These are phyloP conservation scores for Alternaria alternata DNA, from an alignment of 2,329 filamentous ascomycete species.

Conservation along the genomic window DNA sequence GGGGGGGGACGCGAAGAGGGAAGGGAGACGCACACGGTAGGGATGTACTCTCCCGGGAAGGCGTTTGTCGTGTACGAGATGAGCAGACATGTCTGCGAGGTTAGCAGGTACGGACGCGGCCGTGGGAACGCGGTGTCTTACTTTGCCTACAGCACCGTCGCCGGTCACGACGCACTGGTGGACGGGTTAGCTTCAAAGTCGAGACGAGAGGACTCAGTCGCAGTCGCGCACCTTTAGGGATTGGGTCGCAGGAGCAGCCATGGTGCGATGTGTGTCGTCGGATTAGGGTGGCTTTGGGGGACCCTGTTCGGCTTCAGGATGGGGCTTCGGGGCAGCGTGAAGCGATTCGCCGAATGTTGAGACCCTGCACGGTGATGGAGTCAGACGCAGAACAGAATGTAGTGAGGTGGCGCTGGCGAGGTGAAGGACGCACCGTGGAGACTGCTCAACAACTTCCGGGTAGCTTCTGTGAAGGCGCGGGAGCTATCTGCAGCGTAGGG, in stretches of 20 bases:
- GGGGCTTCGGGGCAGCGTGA: conserved; percentile 27
- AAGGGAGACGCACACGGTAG: conserved; percentile 77
- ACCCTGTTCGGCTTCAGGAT: conserved; percentile 33
- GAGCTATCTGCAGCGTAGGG: conserved; percentile 46
- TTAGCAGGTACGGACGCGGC: conserved; percentile 36
- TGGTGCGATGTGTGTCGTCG: conserved; percentile 46
- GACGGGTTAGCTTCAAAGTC: conserved; percentile 23
- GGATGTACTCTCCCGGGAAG: conserved; percentile 99
- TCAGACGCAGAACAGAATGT: conserved; percentile 12
- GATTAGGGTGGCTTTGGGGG: conserved; percentile 33
- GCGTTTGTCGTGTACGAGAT: conserved; percentile 99
- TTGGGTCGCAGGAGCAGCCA: conserved; percentile 87
- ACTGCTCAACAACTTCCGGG: conserved; percentile 21
- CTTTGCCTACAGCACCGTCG: conserved; percentile 99
- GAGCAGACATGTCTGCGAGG: conserved; percentile 86
- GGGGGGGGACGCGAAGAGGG: conserved; percentile 2
- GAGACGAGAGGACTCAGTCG: background rate
- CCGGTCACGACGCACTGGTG: conserved; percentile 94
- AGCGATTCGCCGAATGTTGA: conserved; percentile 24
- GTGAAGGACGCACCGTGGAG: conserved; percentile 29
- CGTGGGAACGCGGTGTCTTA: conserved; percentile 56
- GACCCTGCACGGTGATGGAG: conserved; percentile 17
- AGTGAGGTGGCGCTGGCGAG: conserved; percentile 10
- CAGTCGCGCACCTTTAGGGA: conserved; percentile 77
- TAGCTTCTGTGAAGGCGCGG: conserved; percentile 31